Conservation (phyloP, 495 filamentous ascomycete genomes). For the Xylaria grammica region DNA sequence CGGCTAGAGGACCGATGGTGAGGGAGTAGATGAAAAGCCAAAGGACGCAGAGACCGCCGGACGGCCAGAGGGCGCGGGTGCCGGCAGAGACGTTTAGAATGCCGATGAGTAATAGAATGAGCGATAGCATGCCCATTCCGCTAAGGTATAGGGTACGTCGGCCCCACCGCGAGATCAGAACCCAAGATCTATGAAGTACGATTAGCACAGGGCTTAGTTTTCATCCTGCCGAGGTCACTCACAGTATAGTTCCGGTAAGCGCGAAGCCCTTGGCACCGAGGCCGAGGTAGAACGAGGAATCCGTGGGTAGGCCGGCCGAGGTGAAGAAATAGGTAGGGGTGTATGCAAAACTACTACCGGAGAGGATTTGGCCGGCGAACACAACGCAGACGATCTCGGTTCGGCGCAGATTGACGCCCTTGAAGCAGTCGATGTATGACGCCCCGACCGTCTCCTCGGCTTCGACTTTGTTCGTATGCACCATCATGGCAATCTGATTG, state of each 20-base stretch:
- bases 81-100: constrained; percentile 36
- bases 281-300: constrained; percentile 54
- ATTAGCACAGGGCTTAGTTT: constrained; percentile 33
- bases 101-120: constrained; percentile 42
- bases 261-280: constrained; percentile 44
- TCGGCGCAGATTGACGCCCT: constrained; percentile 64
- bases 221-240: constrained; percentile 19
- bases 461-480: constrained; percentile 68
- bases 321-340: constrained; percentile 72
- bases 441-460: constrained; percentile 57
- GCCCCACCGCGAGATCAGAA: constrained; percentile 51
- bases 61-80: constrained; percentile 30
- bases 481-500: constrained; percentile 72
- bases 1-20: constrained; percentile 49
- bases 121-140: constrained; percentile 43
- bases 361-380: constrained; percentile 71
- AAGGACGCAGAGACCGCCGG: constrained; percentile 46
- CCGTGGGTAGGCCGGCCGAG: constrained; percentile 61
- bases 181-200: constrained; percentile 42
- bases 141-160: constrained; percentile 53
- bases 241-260: constrained; percentile 50
- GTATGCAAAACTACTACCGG: constrained; percentile 68
- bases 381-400: constrained; percentile 68
- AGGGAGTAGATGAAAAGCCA: constrained; percentile 48
- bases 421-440: constrained; percentile 70